phyloP scores from a whole-genome alignment of 2,329 filamentous ascomycete genomes.

The Lomentospora prolificans region DNA sequence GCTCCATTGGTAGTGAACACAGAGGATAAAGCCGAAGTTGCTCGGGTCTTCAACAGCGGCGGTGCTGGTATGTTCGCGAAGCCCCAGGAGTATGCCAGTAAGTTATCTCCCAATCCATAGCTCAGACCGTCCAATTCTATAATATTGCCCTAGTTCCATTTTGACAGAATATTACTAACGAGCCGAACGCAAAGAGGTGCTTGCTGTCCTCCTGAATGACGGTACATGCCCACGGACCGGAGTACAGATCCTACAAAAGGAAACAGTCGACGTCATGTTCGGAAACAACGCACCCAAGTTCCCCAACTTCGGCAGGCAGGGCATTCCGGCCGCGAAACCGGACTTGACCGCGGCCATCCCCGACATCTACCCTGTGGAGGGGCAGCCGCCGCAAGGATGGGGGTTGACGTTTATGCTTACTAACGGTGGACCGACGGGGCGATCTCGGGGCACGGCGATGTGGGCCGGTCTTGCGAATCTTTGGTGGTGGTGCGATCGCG shows the following conservation, averaged over 20 bases:
- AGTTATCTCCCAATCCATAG: conserved; percentile 14
- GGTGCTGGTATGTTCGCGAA: conserved; percentile 52
- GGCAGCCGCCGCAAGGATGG: conserved; percentile 51
- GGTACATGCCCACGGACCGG: conserved; percentile 50
- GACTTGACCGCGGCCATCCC: conserved; percentile 34
- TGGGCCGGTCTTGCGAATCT: conserved; percentile 53
- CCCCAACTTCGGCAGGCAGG: conserved; percentile 39
- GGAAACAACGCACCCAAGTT: conserved; percentile 49
- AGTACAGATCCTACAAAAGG: conserved; percentile 39
- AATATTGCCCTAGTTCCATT: background rate
- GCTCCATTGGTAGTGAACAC: conserved; percentile 30
- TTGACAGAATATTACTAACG: background rate
- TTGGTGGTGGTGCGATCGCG: conserved; percentile 54
- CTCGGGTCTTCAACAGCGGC: conserved; percentile 43
- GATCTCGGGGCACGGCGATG: conserved; percentile 37
- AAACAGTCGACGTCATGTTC: conserved; percentile 56
- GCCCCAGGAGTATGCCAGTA: conserved; percentile 51
- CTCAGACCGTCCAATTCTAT: background rate
- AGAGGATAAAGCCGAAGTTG: conserved; percentile 30
- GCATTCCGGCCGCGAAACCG: conserved; percentile 35
- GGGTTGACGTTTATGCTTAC: conserved; percentile 49
- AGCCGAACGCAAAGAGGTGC: conserved; percentile 33
- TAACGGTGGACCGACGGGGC: conserved; percentile 37
- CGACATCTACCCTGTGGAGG: conserved; percentile 37
- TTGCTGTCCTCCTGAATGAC: conserved; percentile 53